phyloP scores from a whole-genome alignment of 306 rosid species.

The Vigna hirtella region DNA sequence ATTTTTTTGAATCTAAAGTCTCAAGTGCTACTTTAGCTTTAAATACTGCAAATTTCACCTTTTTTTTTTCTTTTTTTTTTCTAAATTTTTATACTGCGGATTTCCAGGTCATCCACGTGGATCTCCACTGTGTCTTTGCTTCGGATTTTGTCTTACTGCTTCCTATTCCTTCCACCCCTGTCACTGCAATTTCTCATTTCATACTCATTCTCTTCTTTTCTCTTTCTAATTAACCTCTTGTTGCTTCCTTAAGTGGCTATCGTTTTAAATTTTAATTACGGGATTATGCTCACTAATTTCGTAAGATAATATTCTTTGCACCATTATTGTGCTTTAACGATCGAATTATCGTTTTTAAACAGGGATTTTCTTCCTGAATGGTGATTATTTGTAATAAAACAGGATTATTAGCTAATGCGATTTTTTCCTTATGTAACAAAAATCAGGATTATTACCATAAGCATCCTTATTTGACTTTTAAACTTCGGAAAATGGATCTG shows the following conservation, averaged over 20 bases:
- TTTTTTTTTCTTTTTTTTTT: neutral
- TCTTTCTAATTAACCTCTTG: too few relatives aligned
- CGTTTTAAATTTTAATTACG: too few relatives aligned
- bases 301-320: neutral
- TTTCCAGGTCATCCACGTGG: constrained; percentile 50
- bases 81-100: neutral
- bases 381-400: neutral
- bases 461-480: neutral
- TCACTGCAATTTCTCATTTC: constrained; percentile 1
- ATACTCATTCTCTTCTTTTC: neutral
- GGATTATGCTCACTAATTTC: too few relatives aligned
- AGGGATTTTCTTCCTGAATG: neutral
- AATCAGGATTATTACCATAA: neutral
- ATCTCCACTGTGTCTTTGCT: constrained; percentile 26
- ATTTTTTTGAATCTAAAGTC: neutral
- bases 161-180: constrained; percentile 6
- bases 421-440: neutral
- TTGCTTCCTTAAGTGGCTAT: too few relatives aligned
- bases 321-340: neutral
- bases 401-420: neutral
- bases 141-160: constrained; percentile 26
- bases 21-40: neutral
- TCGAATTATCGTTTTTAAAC: neutral
- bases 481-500: neutral
- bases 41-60: neutral